A percentile compares a stretch with the other conserved stretches of the same genome.
Conservation (phyloP, 441 rosid species). For the Populus hybrid region DNA sequence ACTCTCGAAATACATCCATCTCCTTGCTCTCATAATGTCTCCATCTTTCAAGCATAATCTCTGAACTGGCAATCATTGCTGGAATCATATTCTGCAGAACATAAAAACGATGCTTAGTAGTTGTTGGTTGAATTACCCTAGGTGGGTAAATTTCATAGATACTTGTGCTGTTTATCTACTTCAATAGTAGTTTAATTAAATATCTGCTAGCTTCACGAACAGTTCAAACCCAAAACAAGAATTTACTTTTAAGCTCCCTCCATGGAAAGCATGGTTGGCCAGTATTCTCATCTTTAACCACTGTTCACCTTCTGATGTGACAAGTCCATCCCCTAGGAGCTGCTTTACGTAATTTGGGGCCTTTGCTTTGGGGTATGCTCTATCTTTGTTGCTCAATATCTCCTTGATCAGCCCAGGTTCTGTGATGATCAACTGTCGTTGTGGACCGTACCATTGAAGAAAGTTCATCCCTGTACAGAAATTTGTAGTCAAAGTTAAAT, state of each 20-base stretch:
- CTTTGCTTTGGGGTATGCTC: neutral
- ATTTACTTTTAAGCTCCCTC: neutral
- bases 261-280: constrained; percentile 21
- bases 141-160: neutral
- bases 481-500: neutral
- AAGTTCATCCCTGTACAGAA: constrained; percentile 11
- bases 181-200: neutral
- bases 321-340: constrained; percentile 17
- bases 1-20: constrained; percentile 3
- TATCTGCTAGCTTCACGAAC: neutral
- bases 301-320: neutral
- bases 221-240: neutral
- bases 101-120: neutral
- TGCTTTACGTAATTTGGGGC: neutral
- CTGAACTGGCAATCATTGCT: constrained; percentile 2
- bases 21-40: neutral
- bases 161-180: neutral
- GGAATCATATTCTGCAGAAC: constrained; percentile 12
- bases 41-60: constrained; percentile 12
- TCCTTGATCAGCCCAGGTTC: constrained; percentile 12
- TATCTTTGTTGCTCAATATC: constrained; percentile 5
- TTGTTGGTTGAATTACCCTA: neutral
- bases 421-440: neutral
- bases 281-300: constrained; percentile 16
- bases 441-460: constrained; percentile 13